Percentiles rank a stretch among this genome's conserved stretches.
Evolutionary conservation across 495 filamentous ascomycete species (phyloP).

Genomic region (Penicillium egyptiacum): DNA sequence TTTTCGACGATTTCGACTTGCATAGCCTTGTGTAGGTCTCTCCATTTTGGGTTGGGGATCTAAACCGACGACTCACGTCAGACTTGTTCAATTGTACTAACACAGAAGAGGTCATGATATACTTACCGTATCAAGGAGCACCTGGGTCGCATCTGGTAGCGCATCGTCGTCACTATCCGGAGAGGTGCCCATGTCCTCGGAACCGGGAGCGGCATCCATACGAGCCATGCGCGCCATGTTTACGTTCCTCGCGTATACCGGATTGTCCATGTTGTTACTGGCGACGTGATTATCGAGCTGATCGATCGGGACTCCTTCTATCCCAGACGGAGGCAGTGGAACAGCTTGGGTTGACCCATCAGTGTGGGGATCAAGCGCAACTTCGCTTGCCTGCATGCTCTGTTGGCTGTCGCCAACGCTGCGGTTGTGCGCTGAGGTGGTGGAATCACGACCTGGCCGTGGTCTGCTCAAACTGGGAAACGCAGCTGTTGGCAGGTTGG

Average conservation of each 20-base stretch:
- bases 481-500: conserved; percentile 42
- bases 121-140: conserved; percentile 18
- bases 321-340: background rate
- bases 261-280: conserved; percentile 40
- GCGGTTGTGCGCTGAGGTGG: background rate
- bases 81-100: background rate
- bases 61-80: background rate
- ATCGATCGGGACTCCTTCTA: conserved; percentile 18
- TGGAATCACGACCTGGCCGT: background rate
- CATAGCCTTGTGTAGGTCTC: conserved; percentile 33
- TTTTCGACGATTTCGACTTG: conserved; percentile 40
- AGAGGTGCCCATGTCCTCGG: conserved; percentile 19
- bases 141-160: conserved; percentile 8
- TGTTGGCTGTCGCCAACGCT: background rate
- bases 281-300: conserved; percentile 29
- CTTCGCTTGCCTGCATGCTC: background rate
- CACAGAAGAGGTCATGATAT: background rate
- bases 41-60: conserved; percentile 32
- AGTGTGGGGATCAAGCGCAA: background rate
- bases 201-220: background rate
- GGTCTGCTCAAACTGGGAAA: conserved; percentile 42
- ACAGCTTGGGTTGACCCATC: background rate
- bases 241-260: conserved; percentile 40
- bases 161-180: conserved; percentile 28
- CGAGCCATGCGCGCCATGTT: conserved; percentile 22